Base-by-base conservation (phyloP, 192 early-diverging fungal species). In the Coemansia sp. region DNA sequence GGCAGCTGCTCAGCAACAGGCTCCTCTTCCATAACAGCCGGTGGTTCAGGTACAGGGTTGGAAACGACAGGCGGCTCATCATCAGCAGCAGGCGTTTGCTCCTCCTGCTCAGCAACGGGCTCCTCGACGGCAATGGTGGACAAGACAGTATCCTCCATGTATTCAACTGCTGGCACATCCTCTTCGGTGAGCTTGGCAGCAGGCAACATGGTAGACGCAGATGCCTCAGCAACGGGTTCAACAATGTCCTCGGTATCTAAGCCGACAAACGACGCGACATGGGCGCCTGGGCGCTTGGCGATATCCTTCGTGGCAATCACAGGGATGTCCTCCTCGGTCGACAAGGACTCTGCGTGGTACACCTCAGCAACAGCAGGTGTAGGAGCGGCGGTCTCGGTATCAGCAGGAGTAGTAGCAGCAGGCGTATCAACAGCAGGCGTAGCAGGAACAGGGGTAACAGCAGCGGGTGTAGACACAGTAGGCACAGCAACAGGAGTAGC, bases 41-140 rank as follows among this genome's bases (percentile, higher is more conserved):
- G 18, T 2, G 43, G 20, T 9, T 46, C 43, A 10, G 18, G 18
- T n/a, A 20, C 43, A 20, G 18, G 8, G 6, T 42, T 16, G 16
- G 39, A 42, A 16, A 42, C 11, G 39, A n/a, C 39, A 14, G 13
- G 39, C 16, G 18, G 6, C 43, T 46, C 20, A 18, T n/a, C 43
- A 46, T 9, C 43, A 23, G 20, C 20, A 51, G 28, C 62, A 18
- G 62, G 21, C 21, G 35, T 24, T 36, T 14, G 35, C 33, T 18
- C 62, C 16, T 42, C 48, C 23, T 28, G 35, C 21, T 45, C 48
- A 46, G 20, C 67, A 31, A 67, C 59, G 37, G 58, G 6, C 13
- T 59, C 65, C 9, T 50, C 34, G 21, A 23, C 33, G 9, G 33
- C 46, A 28, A 20, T 28, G 46, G 36, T 43, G 36, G 55, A 34